Percentiles rank a stretch among this genome's conserved stretches.
Evolutionary conservation across 2,329 filamentous ascomycete species (phyloP).

Genomic region (Verticillium albo-atrum): DNA sequence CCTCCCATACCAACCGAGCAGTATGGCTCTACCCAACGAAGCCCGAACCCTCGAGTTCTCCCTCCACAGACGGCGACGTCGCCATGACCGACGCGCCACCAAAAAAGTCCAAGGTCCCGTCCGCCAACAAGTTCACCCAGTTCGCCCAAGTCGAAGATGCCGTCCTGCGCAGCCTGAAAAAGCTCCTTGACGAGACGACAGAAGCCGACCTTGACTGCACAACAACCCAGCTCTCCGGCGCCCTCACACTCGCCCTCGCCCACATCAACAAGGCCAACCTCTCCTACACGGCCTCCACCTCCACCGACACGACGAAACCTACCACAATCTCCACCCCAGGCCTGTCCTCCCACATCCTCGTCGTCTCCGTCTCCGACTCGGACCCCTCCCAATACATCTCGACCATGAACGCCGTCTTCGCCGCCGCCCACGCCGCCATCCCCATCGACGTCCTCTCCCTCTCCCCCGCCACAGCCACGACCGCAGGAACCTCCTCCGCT

Average conservation of each 20-base stretch:
- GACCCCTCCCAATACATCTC: conserved; percentile 93
- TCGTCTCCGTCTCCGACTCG: conserved; percentile 81
- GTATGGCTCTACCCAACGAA: conserved; percentile 79
- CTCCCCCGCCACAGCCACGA: conserved; percentile 26
- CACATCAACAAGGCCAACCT: conserved; percentile 84
- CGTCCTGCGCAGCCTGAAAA: conserved; percentile 67
- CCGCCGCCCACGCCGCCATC: conserved; percentile 80
- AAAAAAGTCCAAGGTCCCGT: conserved; percentile 25
- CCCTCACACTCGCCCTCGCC: conserved; percentile 81
- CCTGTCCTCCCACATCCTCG: conserved; percentile 77
- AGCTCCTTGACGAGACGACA: conserved; percentile 68
- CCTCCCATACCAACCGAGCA: conserved; percentile 81
- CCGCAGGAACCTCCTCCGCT: not conserved
- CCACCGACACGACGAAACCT: conserved; percentile 28
- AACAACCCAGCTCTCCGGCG: conserved; percentile 86
- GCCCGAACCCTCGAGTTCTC: conserved; percentile 16
- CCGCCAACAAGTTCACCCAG: conserved; percentile 87
- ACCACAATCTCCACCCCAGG: conserved; percentile 33
- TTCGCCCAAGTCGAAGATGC: conserved; percentile 84
- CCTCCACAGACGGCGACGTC: conserved; percentile 36
- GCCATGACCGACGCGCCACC: conserved; percentile 50
- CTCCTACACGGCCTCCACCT: conserved; percentile 49
- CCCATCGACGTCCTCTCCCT: conserved; percentile 91
- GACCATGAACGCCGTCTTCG: conserved; percentile 98
- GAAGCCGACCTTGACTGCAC: conserved; percentile 62